A percentile compares a stretch with the other conserved stretches of the same genome.
These are phyloP conservation scores for Phytopythium sindhum DNA, from an alignment of 352 stramenopile genomes.

Conservation along the genomic window DNA sequence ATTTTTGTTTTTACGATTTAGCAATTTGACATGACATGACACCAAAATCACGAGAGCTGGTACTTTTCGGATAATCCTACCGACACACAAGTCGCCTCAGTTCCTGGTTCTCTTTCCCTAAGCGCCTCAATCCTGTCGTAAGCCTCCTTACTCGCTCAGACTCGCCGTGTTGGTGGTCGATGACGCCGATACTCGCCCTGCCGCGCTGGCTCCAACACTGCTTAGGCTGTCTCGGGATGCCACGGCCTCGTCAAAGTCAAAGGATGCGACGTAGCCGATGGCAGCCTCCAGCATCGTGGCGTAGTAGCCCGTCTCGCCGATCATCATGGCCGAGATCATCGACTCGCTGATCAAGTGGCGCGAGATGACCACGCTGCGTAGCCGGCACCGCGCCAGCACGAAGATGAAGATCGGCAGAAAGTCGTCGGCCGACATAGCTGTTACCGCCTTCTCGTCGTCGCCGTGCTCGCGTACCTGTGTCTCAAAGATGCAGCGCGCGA, in stretches of 20 bases:
- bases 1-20: too few species aligned
- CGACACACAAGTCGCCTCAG: too few species aligned
- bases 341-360: slow-evolving; percentile 72
- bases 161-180: slow-evolving; percentile 7
- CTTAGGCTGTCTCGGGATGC: not conserved
- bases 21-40: too few species aligned
- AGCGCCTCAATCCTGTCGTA: too few species aligned
- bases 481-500: slow-evolving; percentile 72
- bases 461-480: slow-evolving; percentile 50
- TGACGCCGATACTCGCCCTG: slow-evolving; percentile 30
- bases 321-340: slow-evolving; percentile 71
- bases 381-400: slow-evolving; percentile 40
- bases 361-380: slow-evolving; percentile 57
- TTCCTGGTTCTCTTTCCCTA: too few species aligned
- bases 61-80: too few species aligned
- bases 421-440: slow-evolving; percentile 62
- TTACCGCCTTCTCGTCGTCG: slow-evolving; percentile 7
- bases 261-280: slow-evolving; percentile 63
- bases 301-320: slow-evolving; percentile 81
- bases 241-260: slow-evolving; percentile 8
- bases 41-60: too few species aligned
- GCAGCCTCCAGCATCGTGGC: slow-evolving; percentile 75
- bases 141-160: not conserved
- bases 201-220: slow-evolving; percentile 70
- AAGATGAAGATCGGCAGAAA: slow-evolving; percentile 85